phyloP scores from a whole-genome alignment of 2,329 filamentous ascomycete species.

The Apiospora koreana region DNA sequence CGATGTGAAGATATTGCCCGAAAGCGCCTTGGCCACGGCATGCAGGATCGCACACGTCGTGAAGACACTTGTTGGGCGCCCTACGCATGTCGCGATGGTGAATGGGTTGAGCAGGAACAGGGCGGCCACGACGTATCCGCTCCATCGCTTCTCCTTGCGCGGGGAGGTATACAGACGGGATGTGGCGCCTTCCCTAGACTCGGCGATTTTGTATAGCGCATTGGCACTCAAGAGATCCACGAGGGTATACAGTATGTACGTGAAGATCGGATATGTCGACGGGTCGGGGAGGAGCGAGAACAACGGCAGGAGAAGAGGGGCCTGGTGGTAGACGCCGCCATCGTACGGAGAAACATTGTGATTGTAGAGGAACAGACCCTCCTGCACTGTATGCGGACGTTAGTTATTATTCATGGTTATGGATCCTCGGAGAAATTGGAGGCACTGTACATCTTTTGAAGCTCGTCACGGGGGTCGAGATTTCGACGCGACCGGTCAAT shows the following conservation, averaged over 20 bases:
- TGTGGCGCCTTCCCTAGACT: constrained; percentile 75
- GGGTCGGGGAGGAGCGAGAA: constrained; percentile 84
- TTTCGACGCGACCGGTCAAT: constrained; percentile 88
- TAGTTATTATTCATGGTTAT: neutral
- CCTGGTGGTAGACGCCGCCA: constrained; percentile 81
- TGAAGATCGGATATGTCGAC: constrained; percentile 67
- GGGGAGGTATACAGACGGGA: constrained; percentile 78
- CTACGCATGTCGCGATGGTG: constrained; percentile 87
- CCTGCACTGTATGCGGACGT: constrained; percentile 65
- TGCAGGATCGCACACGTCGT: constrained; percentile 86
- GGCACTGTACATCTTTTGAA: constrained; percentile 85
- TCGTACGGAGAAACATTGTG: constrained; percentile 97
- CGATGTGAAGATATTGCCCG: constrained; percentile 71
- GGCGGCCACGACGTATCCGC: constrained; percentile 73
- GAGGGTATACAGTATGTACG: constrained; percentile 76
- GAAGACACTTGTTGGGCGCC: constrained; percentile 84
- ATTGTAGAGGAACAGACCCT: constrained; percentile 93
- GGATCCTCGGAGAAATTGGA: neutral
- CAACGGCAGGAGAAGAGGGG: constrained; percentile 85
- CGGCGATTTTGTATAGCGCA: constrained; percentile 76
- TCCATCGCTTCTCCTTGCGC: constrained; percentile 73
- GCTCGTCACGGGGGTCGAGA: constrained; percentile 95
- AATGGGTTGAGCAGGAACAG: constrained; percentile 96
- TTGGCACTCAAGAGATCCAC: constrained; percentile 82
- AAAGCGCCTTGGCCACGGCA: constrained; percentile 78